phyloP scores from a whole-genome alignment of 257 asterid species.

The Ligustrum vulgare region DNA sequence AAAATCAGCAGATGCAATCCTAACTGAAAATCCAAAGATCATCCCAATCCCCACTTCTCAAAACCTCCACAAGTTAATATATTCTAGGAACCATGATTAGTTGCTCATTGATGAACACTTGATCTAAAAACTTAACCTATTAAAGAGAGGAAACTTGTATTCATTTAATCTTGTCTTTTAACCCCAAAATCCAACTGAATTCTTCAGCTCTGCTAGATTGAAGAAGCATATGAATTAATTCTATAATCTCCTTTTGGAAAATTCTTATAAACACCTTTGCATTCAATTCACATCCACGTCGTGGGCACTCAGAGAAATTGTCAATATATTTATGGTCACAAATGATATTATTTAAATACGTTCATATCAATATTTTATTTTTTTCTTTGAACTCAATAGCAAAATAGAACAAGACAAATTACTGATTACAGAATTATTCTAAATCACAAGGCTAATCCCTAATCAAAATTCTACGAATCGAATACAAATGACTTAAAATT shows the following conservation, averaged over 20 bases:
- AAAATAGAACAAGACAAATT: neutral
- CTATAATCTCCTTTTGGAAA: conserved; percentile 11
- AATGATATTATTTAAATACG: no score
- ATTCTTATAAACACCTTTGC: conserved; percentile 29
- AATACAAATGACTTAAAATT: conserved; percentile 27
- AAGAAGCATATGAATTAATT: conserved; percentile 32
- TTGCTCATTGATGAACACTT: neutral
- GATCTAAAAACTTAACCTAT: neutral
- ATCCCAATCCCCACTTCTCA: conserved; percentile 43
- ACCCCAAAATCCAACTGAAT: neutral
- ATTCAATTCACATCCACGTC: conserved; percentile 84
- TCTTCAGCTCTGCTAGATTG: conserved; percentile 26
- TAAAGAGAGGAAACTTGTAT: neutral
- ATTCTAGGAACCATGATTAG: neutral
- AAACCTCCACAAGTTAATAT: conserved; percentile 51
- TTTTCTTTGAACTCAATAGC: no score
- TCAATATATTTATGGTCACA: no score
- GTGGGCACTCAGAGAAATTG: conserved; percentile 60
- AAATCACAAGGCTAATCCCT: neutral
- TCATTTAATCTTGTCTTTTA: neutral
- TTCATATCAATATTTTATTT: no score
- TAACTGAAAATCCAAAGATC: conserved; percentile 68
- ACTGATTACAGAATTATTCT: neutral
- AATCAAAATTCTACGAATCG: conserved; percentile 16
- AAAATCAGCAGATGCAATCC: conserved; percentile 69